Evolutionary conservation across 2,329 filamentous ascomycete genomes (phyloP).

Genomic region (Neodidymelliopsis sp.): DNA sequence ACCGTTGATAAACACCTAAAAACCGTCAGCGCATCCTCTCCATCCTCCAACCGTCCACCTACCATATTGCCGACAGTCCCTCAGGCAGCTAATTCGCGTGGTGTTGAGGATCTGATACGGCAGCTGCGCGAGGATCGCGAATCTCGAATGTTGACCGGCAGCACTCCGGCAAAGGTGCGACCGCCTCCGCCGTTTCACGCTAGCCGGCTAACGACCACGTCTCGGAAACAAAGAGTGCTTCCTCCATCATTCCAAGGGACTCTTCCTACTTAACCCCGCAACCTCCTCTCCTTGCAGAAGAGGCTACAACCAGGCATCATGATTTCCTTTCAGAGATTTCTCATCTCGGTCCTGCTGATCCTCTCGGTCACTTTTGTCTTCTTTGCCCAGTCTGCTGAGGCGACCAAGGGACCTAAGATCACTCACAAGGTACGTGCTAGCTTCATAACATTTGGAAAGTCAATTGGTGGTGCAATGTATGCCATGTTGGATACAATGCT

Average conservation of each 20-base stretch:
- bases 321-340: slow-evolving; percentile 75
- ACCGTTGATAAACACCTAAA: slow-evolving; percentile 82
- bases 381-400: slow-evolving; percentile 46
- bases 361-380: slow-evolving; percentile 65
- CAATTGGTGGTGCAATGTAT: slow-evolving; percentile 4
- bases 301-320: slow-evolving; percentile 60
- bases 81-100: slow-evolving; percentile 21
- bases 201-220: slow-evolving; percentile 39
- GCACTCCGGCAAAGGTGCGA: slow-evolving; percentile 22
- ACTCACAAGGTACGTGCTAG: slow-evolving; percentile 75
- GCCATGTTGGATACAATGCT: slow-evolving; percentile 1
- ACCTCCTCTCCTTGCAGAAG: slow-evolving; percentile 26
- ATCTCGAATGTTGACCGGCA: slow-evolving; percentile 20
- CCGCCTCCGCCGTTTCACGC: slow-evolving; percentile 24
- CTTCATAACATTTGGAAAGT: not conserved
- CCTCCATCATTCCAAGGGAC: slow-evolving; percentile 24
- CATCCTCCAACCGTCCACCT: slow-evolving; percentile 12
- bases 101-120: slow-evolving; percentile 28
- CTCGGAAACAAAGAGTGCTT: slow-evolving; percentile 33
- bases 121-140: slow-evolving; percentile 23
- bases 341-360: slow-evolving; percentile 77
- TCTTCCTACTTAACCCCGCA: slow-evolving; percentile 33
- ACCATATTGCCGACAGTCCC: slow-evolving; percentile 37
- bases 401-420: slow-evolving; percentile 82
- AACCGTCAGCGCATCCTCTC: slow-evolving; percentile 20